phyloP scores from a whole-genome alignment of 2,329 filamentous ascomycete genomes.

The Acrocalymma vagum region DNA sequence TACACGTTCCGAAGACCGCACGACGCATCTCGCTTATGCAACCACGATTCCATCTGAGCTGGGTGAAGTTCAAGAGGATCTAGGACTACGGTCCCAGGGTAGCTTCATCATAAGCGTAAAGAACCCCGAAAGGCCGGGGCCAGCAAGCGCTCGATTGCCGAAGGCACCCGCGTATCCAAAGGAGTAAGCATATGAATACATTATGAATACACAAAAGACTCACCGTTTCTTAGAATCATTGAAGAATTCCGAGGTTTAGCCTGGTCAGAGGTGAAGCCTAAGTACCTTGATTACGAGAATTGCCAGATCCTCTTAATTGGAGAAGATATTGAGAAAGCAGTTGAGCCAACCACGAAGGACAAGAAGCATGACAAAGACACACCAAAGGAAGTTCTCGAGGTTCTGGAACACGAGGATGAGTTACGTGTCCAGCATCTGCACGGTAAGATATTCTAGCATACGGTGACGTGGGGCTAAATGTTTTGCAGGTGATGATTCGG shows the following conservation, averaged over 20 bases:
- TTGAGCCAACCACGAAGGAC: slow-evolving; percentile 65
- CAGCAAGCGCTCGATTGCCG: slow-evolving; percentile 69
- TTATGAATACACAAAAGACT: slow-evolving; percentile 1
- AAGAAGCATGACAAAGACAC: slow-evolving; percentile 66
- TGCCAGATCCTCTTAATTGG: slow-evolving; percentile 84
- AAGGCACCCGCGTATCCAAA: slow-evolving; percentile 75
- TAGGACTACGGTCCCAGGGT: slow-evolving; percentile 75
- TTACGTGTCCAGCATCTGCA: slow-evolving; percentile 68
- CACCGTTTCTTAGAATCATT: slow-evolving; percentile 61
- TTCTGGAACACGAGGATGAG: slow-evolving; percentile 78
- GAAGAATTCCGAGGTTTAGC: slow-evolving; percentile 76
- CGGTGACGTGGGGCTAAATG: slow-evolving; percentile 8
- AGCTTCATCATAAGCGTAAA: slow-evolving; percentile 83
- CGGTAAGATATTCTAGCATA: slow-evolving; percentile 49
- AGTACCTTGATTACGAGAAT: slow-evolving; percentile 77
- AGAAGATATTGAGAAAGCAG: slow-evolving; percentile 66
- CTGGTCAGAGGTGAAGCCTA: slow-evolving; percentile 78
- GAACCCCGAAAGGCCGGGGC: slow-evolving; percentile 76
- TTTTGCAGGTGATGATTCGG: slow-evolving; percentile 62
- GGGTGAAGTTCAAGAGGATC: slow-evolving; percentile 76
- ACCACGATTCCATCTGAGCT: slow-evolving; percentile 76
- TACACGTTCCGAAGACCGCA: slow-evolving; percentile 70
- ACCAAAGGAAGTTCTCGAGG: slow-evolving; percentile 75
- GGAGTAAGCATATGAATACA: slow-evolving; percentile 58
- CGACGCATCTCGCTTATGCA: slow-evolving; percentile 82